Evolutionary conservation across 352 stramenopile genomes (phyloP).

Genomic region (Globisporangium spinosum): DNA sequence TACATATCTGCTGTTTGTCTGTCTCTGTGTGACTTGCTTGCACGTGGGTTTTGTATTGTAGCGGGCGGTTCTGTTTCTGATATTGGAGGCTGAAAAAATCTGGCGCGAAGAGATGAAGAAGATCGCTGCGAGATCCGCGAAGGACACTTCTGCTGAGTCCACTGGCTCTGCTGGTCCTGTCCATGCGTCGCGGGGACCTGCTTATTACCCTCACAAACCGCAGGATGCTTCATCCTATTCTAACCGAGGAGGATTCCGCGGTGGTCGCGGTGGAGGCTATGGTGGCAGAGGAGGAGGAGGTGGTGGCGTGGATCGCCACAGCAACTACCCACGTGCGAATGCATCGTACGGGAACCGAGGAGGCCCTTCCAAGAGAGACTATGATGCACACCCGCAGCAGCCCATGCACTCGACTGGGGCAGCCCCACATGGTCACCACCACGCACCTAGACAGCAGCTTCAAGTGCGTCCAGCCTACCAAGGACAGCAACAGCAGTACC

Average conservation of each 20-base stretch:
- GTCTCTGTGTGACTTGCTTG: conserved; percentile 7
- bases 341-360: conserved; percentile 4
- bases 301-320: conserved; percentile 4
- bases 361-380: conserved; percentile 4
- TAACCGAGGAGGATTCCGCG: conserved; percentile 13
- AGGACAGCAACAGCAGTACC: conserved; percentile 10
- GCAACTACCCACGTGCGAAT: conserved; percentile 13
- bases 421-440: conserved; percentile 2
- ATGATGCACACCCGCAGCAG: conserved; percentile 3
- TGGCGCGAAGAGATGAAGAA: conserved; percentile 52
- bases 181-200: neutral
- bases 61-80: conserved; percentile 64
- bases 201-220: conserved; percentile 6
- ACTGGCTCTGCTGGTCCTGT: neutral
- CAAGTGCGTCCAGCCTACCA: conserved; percentile 13
- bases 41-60: conserved; percentile 19
- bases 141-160: neutral
- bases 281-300: conserved; percentile 8
- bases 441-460: conserved; percentile 12
- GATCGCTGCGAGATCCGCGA: conserved; percentile 1
- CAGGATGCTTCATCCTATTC: conserved; percentile 8
- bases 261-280: conserved; percentile 9
- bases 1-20: neutral
- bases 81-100: conserved; percentile 65
- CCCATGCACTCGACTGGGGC: neutral